Evolutionary conservation across 306 rosid genomes (phyloP), one percentile per base, ranked within the genome.

Genomic region (Styphnolobium japonicum): DNA sequence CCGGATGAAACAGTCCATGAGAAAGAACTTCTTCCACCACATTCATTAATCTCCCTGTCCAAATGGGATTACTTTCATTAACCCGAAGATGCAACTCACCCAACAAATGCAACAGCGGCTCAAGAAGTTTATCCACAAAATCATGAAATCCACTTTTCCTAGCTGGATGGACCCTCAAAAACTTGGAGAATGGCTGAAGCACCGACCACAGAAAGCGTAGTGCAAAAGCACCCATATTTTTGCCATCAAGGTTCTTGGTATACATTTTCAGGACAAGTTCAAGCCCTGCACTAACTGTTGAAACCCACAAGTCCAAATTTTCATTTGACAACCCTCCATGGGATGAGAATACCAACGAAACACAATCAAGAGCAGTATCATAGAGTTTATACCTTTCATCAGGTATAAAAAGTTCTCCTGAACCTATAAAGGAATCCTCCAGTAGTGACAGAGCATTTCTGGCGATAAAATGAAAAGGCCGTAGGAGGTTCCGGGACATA

Each of bases 131-230:
- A 75, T 91, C 85, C 58, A 93, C 81, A 70, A 92, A 92, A 79
- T 84, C 85, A 34, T 53, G 90, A 88, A 95, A 95, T 73, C 94
- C 89, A 14, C 80, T 81, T 83, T 95, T 88, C 83, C 85, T 86
- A 69, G 88, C 84, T 25, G 88, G 91, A 73, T 90, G 96, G 45
- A 77, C 84, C 79, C 85, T 82, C 62, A 92, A 82, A 85, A 94
- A 92, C 78, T 80, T 92, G 82, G 97, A 79, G 88, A 95, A 95
- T 10, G 96, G 96, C 77, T 89, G 92, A 80, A 91, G 92, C 83
- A 92, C 85, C 73, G 71, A 83, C 81, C 92, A 88, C 46, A 88
- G 83, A 68, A 88, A 82, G 33, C 67, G 84, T 21, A 84, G 77
- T 21, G 89, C 84, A 85, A 86, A 88, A 82, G 63, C 81, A 70